These are phyloP conservation scores for Phaeosphaeriaceae sp. DNA, from an alignment of 2,329 filamentous ascomycete genomes.

Conservation along the genomic window DNA sequence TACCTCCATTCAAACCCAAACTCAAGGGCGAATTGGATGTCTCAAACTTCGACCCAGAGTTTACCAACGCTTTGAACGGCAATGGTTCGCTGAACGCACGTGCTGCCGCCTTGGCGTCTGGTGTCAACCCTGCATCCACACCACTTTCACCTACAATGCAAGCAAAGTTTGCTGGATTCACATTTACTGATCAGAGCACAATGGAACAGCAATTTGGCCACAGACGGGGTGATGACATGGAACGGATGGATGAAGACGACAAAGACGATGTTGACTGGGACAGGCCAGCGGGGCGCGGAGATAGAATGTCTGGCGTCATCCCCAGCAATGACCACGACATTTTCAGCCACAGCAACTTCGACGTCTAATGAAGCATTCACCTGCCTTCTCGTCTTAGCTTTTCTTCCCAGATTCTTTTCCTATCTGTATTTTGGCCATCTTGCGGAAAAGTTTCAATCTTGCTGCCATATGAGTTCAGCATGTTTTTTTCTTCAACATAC, in stretches of 20 bases:
- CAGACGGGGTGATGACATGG: constrained; percentile 48
- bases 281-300: constrained; percentile 49
- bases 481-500: constrained; percentile 18
- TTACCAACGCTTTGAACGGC: constrained; percentile 90
- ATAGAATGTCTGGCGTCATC: constrained; percentile 61
- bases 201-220: constrained; percentile 78
- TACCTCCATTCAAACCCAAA: constrained; percentile 97
- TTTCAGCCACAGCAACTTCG: constrained; percentile 53
- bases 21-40: constrained; percentile 95
- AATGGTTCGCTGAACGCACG: constrained; percentile 88
- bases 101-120: constrained; percentile 82
- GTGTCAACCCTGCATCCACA: constrained; percentile 82
- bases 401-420: constrained; percentile 7
- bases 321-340: constrained; percentile 54
- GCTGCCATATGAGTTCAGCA: constrained; percentile 24
- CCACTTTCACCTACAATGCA: constrained; percentile 94
- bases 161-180: constrained; percentile 98
- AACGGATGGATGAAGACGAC: constrained; percentile 55
- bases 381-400: constrained; percentile 7
- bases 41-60: constrained; percentile 98
- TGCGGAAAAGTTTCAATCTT: constrained; percentile 39
- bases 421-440: constrained; percentile 20
- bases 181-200: constrained; percentile 96
- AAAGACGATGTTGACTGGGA: constrained; percentile 52
- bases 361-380: constrained; percentile 36